Evolutionary conservation across 495 filamentous ascomycete genomes (phyloP).

Genomic region (Chaetomium fimeti): DNA sequence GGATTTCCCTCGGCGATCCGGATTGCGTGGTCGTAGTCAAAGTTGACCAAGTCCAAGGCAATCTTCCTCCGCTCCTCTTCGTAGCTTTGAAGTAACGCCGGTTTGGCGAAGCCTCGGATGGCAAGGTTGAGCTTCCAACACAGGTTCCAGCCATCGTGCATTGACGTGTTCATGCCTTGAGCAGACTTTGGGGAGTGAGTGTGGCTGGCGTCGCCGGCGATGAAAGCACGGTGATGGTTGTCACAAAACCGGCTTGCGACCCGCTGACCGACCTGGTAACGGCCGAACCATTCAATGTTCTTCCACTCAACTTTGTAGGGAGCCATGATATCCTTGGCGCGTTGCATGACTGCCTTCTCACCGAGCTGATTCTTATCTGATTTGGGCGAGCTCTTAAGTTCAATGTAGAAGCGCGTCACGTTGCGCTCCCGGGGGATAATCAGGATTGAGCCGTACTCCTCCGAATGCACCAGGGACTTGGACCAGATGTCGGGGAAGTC

Average conservation of each 20-base stretch:
- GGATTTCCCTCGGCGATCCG: constrained; percentile 59
- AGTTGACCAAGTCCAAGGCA: constrained; percentile 63
- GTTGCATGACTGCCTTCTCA: constrained; percentile 64
- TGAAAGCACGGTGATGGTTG: constrained; percentile 56
- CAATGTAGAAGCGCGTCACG: constrained; percentile 67
- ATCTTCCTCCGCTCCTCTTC: constrained; percentile 61
- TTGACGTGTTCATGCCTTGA: constrained; percentile 76
- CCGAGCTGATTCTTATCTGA: constrained; percentile 48
- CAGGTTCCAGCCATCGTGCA: constrained; percentile 76
- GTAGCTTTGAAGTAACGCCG: constrained; percentile 61
- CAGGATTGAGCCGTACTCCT: constrained; percentile 61
- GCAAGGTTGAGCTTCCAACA: constrained; percentile 71
- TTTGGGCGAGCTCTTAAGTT: constrained; percentile 56
- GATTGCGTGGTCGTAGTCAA: constrained; percentile 61
- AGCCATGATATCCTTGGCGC: constrained; percentile 61
- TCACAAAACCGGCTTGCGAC: constrained; percentile 60
- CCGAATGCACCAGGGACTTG: constrained; percentile 60
- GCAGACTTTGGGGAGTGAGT: constrained; percentile 75
- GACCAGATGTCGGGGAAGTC: constrained; percentile 71
- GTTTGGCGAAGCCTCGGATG: constrained; percentile 55
- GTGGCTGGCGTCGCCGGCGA: constrained; percentile 74
- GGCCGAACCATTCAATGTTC: constrained; percentile 59
- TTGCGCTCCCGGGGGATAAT: constrained; percentile 67
- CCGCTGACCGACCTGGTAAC: constrained; percentile 65
- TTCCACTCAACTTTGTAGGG: constrained; percentile 63